These are phyloP conservation scores for Globisporangium nunn DNA, from an alignment of 352 stramenopile species.

Conservation along the genomic window DNA sequence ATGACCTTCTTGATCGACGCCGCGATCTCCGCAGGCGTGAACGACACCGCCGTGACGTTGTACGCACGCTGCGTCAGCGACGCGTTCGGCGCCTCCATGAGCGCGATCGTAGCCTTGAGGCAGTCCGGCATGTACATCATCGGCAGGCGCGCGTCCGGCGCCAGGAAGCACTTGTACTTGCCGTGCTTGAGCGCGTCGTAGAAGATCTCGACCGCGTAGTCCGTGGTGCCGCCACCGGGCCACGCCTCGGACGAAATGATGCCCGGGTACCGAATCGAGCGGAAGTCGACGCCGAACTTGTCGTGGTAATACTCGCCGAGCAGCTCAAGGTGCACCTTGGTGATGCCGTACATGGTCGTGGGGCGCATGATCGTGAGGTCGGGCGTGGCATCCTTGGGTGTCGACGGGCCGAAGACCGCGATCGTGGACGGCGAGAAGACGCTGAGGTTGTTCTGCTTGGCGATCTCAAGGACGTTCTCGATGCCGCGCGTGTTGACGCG, in stretches of 20 bases:
- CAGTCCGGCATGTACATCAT: slow-evolving; percentile 96
- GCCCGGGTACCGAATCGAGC: slow-evolving; percentile 87
- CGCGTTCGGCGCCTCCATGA: slow-evolving; percentile 67
- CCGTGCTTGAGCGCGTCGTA: slow-evolving; percentile 85
- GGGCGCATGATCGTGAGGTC: slow-evolving; percentile 89
- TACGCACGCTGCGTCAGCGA: slow-evolving; percentile 84
- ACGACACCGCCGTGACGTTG: slow-evolving; percentile 89
- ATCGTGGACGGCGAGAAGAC: slow-evolving; percentile 91
- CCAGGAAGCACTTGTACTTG: slow-evolving; percentile 88
- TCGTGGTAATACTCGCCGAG: slow-evolving; percentile 90
- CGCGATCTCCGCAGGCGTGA: slow-evolving; percentile 82
- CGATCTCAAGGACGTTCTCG: slow-evolving; percentile 89
- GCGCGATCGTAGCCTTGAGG: slow-evolving; percentile 76
- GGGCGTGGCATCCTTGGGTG: slow-evolving; percentile 76
- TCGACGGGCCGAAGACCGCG: slow-evolving; percentile 84
- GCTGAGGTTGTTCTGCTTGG: slow-evolving; percentile 79
- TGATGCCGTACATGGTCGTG: slow-evolving; percentile 91
- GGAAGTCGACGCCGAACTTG: slow-evolving; percentile 90
- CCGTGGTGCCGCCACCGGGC: slow-evolving; percentile 77
- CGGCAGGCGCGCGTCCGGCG: slow-evolving; percentile 70
- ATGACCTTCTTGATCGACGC: slow-evolving; percentile 84
- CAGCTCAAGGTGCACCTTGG: slow-evolving; percentile 89
- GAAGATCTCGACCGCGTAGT: slow-evolving; percentile 93
- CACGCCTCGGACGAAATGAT: slow-evolving; percentile 87
- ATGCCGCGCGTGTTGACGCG: slow-evolving; percentile 86